A percentile compares a stretch with the other conserved stretches of the same genome.
Conservation (phyloP, 352 stramenopile genomes). For the Globisporangium carolinianum region DNA sequence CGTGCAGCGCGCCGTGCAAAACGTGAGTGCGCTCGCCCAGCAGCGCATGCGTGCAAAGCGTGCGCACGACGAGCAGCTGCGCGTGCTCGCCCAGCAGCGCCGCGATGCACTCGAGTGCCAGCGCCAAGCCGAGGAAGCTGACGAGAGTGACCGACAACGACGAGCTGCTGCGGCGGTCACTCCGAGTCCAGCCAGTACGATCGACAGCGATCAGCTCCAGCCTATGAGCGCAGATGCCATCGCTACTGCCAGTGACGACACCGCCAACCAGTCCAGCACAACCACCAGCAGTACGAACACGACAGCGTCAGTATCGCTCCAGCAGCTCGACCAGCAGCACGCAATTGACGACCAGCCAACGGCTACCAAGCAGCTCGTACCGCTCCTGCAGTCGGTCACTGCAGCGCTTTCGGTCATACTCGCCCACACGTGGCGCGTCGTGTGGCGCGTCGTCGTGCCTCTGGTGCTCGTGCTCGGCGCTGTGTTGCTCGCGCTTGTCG, state of each 20-base stretch:
- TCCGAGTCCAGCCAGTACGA: no score
- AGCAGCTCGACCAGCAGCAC: no score
- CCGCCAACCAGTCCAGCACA: no score
- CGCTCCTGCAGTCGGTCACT: background rate
- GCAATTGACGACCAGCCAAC: no score
- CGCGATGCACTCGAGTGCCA: background rate
- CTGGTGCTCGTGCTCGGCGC: slow-evolving; percentile 6
- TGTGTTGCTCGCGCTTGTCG: slow-evolving; percentile 3
- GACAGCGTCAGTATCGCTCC: no score
- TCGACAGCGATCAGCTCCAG: no score
- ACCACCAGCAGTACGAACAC: no score
- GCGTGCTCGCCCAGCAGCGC: background rate
- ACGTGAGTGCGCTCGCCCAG: slow-evolving; percentile 9
- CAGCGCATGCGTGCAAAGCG: background rate
- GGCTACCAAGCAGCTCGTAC: no score
- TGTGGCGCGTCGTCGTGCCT: slow-evolving; percentile 2
- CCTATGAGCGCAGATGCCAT: no score
- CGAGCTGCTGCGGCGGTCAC: no score
- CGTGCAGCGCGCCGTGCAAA: slow-evolving; percentile 10
- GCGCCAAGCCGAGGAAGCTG: background rate
- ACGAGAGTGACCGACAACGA: background rate
- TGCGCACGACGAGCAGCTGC: slow-evolving; percentile 4
- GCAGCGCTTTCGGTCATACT: no score
- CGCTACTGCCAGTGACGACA: no score
- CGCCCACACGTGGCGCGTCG: background rate